phyloP scores from a whole-genome alignment of 257 asterid species.

The Avicennia marina region DNA sequence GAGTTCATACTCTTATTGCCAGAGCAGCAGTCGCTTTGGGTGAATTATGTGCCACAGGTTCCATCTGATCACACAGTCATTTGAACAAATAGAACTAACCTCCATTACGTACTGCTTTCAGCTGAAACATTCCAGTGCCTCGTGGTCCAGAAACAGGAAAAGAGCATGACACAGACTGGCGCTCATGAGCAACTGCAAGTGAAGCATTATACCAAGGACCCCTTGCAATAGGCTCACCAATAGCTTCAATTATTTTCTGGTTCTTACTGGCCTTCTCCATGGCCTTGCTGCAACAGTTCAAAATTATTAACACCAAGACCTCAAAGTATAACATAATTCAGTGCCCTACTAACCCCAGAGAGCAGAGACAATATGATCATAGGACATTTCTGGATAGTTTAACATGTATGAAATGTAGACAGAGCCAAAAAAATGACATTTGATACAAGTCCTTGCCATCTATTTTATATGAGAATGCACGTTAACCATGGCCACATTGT shows the following conservation, averaged over 20 bases:
- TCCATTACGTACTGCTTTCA: slow-evolving; percentile 89
- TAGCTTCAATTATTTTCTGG: slow-evolving; percentile 59
- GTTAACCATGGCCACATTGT: no score
- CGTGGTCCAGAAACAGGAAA: slow-evolving; percentile 95
- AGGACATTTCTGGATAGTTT: no score
- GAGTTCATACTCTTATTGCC: no score
- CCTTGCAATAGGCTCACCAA: slow-evolving; percentile 86
- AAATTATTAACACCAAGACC: no score
- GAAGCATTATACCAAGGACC: slow-evolving; percentile 99
- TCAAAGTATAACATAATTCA: no score
- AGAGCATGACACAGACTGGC: slow-evolving; percentile 86
- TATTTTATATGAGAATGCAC: no score
- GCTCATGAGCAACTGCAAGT: slow-evolving; percentile 84
- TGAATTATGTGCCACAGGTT: not conserved
- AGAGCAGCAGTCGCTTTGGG: no score
- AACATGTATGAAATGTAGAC: no score
- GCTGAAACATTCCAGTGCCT: slow-evolving; percentile 86
- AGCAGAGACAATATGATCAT: no score
- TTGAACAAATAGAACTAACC: slow-evolving; percentile 31
- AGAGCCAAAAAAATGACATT: no score
- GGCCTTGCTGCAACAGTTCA: slow-evolving; percentile 71
- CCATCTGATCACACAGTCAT: not conserved
- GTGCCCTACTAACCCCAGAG: no score
- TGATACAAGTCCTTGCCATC: no score
- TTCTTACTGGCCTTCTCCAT: slow-evolving; percentile 81